Base-by-base conservation (phyloP, 2,329 filamentous ascomycete genomes). In the Aspergillaceae sp. region DNA sequence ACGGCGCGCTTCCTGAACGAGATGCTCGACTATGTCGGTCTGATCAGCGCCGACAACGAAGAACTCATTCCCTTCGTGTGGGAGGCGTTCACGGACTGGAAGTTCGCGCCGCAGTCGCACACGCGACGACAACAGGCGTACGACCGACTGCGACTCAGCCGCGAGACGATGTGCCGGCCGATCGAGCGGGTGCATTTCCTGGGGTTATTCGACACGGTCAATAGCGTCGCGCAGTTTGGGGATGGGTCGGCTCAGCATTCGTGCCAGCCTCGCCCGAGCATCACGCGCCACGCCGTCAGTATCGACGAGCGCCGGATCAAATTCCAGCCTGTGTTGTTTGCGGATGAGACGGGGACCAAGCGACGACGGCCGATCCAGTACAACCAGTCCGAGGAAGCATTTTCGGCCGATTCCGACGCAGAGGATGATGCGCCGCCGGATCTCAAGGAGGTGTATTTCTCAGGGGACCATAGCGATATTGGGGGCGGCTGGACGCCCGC, bases 391-490 rank as follows among this genome's bases (percentile, higher is more conserved):
- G 48, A 47, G 4, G 42, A 36, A 38, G 29, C 3, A 5, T 41
- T n/a, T 4, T 8, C 40, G 27, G 28, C 28, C 3, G 40, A 41
- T 9, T 42, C 4, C 33, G 35, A 10, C 19, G 34, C 26, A 34
- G 43, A 34, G 28, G 41, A 51, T 2, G 41, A 46, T 3, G 37
- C 47, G 0, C 9, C 9, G 9, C n/a, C n/a, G 57, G 83, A 90
- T 52, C 82, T 90, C 34, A 76, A 85, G 49, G 86, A 91, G 56
- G 78, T 90, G 2, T 69, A 64, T 56, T 91, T 91, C 54, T 72
- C 85, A 0, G 86, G 86, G 1, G 79, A 81, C 4, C 86, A 91
- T 49, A 84, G 77, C 2, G 86, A 89, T 50, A 78, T 89, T 19
- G 86, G 86, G 0, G 86, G 86, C 6, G 86, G 86, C 0, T 88